These are phyloP conservation scores for Plectosphaerella sp. DNA, from an alignment of 2,329 filamentous ascomycete species.

Conservation along the genomic window DNA sequence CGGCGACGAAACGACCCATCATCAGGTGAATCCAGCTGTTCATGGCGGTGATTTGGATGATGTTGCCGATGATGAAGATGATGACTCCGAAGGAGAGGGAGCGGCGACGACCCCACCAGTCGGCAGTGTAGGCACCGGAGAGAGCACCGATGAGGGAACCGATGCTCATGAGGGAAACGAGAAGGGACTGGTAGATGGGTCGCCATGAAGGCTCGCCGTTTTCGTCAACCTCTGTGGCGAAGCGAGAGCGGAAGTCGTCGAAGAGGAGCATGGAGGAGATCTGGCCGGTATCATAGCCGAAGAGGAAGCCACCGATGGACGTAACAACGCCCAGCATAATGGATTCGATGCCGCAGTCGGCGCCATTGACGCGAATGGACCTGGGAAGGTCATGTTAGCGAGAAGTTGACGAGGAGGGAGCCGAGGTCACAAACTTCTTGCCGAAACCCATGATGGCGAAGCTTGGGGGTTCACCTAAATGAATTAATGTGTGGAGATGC, in stretches of 20 bases:
- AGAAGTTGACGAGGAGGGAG: no score
- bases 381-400: conserved; percentile 14
- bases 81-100: conserved; percentile 48
- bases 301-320: conserved; percentile 57
- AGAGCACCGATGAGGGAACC: conserved; percentile 52
- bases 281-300: conserved; percentile 60
- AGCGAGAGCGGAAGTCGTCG: conserved; percentile 50
- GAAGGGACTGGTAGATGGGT: conserved; percentile 40
- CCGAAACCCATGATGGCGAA: conserved; percentile 7
- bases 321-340: conserved; percentile 45
- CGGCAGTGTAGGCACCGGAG: conserved; percentile 48
- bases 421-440: conserved; percentile 5
- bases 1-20: conserved; percentile 61
- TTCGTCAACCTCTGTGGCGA: conserved; percentile 37
- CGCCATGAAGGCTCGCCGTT: conserved; percentile 33
- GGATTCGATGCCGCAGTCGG: conserved; percentile 34
- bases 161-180: conserved; percentile 54
- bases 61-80: conserved; percentile 59
- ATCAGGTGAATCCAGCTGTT: conserved; percentile 61
- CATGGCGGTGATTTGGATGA: conserved; percentile 59
- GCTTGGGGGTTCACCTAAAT: background rate
- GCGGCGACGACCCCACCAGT: conserved; percentile 53
- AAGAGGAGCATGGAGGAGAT: conserved; percentile 49
- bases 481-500: background rate
- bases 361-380: conserved; percentile 36